Conservation (phyloP, 1,139 yeast genomes). For the Magnusiomyces ingens region DNA sequence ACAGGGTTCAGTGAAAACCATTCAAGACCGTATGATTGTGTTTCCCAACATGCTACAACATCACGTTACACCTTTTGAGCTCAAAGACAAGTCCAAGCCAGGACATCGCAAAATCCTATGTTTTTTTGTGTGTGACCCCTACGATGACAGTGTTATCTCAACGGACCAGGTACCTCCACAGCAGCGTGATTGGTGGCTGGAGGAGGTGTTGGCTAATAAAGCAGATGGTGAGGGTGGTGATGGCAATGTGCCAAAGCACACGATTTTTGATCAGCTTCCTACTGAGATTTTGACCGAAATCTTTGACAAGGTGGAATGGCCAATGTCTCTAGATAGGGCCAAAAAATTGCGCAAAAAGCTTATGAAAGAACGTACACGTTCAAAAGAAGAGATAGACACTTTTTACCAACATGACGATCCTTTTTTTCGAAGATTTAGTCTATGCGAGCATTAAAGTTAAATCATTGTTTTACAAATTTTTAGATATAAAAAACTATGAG, state of each 20-base stretch:
- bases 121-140: slow-evolving; percentile 39
- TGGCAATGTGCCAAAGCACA: too few species aligned
- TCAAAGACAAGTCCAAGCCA: slow-evolving; percentile 34
- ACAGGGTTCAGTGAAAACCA: slow-evolving; percentile 31
- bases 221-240: neutral
- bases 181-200: slow-evolving; percentile 37
- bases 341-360: slow-evolving; percentile 29
- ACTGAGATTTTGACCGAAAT: slow-evolving; percentile 20
- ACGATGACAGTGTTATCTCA: slow-evolving; percentile 30
- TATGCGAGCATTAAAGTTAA: too few species aligned
- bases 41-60: slow-evolving; percentile 42
- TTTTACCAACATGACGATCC: too few species aligned
- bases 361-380: slow-evolving; percentile 35
- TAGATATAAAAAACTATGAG: too few species aligned
- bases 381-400: too few species aligned
- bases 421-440: too few species aligned
- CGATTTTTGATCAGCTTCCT: slow-evolving; percentile 11
- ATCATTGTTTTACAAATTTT: too few species aligned
- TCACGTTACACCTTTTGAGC: slow-evolving; percentile 38
- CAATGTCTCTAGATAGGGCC: slow-evolving; percentile 30
- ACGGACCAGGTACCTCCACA: slow-evolving; percentile 40
- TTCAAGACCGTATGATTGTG: slow-evolving; percentile 33
- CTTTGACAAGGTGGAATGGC: slow-evolving; percentile 21
- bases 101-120: slow-evolving; percentile 41
- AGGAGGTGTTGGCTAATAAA: slow-evolving; percentile 8